A percentile compares a stretch with the other conserved stretches of the same genome.
These are phyloP conservation scores for Tylopilus balloui DNA, from an alignment of 768 basidiomycete species.

Conservation along the genomic window DNA sequence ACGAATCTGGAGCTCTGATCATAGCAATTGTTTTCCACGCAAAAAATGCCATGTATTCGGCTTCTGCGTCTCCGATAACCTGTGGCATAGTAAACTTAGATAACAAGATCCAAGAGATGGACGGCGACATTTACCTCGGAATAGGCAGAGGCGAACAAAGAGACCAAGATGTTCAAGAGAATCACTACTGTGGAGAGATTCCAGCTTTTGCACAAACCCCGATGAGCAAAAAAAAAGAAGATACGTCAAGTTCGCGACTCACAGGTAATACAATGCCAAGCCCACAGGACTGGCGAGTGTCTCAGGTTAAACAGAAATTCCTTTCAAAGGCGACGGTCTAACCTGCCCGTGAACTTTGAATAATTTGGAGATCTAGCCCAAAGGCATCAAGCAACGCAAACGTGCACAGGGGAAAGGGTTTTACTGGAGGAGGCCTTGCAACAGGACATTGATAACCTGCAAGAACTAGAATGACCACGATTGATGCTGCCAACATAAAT, in stretches of 20 bases:
- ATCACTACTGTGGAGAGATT: constrained; percentile 79
- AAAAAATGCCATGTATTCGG: constrained; percentile 88
- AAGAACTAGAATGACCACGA: neutral
- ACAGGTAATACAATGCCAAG: constrained; percentile 77
- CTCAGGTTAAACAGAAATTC: neutral
- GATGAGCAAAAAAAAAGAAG: neutral
- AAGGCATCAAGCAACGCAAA: neutral
- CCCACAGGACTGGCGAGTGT: constrained; percentile 44
- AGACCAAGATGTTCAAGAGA: constrained; percentile 89
- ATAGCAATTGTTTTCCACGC: constrained; percentile 80
- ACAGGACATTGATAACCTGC: constrained; percentile 64
- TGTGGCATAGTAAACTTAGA: constrained; percentile 26
- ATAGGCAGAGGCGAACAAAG: constrained; percentile 92
- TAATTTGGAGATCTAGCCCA: constrained; percentile 61
- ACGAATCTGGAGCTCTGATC: constrained; percentile 82
- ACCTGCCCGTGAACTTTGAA: constrained; percentile 51
- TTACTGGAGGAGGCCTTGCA: constrained; percentile 81
- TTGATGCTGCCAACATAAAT: neutral
- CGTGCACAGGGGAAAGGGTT: neutral
- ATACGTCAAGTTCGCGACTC: constrained; percentile 23
- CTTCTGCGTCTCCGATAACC: constrained; percentile 82
- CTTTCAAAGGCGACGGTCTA: neutral
- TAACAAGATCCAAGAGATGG: neutral
- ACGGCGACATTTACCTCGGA: constrained; percentile 57
- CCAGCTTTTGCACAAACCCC: constrained; percentile 49